Evolutionary conservation across 1,284 basidiomycete species (phyloP).

Genomic region (Thelephora terrestris): DNA sequence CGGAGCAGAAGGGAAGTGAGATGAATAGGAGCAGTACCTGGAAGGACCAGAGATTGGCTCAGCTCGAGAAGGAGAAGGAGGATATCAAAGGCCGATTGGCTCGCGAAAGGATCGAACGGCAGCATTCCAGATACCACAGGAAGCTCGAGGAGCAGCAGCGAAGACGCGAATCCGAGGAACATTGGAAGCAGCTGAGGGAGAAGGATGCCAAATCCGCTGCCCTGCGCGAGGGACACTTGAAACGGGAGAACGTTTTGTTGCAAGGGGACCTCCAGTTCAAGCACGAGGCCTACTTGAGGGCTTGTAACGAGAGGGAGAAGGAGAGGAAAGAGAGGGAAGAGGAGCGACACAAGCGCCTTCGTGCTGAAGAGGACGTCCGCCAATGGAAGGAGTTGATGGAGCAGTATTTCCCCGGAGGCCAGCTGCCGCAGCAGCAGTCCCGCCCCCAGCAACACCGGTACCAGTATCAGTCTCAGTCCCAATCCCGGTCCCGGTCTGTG

Average conservation of each 20-base stretch:
- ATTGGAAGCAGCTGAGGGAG: neutral
- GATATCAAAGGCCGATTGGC: neutral
- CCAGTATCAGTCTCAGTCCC: neutral
- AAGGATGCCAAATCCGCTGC: neutral
- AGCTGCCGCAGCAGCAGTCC: neutral
- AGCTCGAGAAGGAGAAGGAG: constrained; percentile 3
- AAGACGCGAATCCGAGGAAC: neutral
- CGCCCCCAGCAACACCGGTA: neutral
- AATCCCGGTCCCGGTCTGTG: no score
- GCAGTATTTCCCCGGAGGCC: neutral
- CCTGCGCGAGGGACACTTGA: neutral
- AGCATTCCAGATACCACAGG: neutral
- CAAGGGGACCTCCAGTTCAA: neutral
- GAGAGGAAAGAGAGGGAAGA: constrained; percentile 1
- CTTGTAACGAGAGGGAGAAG: constrained; percentile 2
- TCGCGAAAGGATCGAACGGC: neutral
- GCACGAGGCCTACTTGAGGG: neutral
- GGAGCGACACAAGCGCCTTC: neutral
- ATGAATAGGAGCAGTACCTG: neutral
- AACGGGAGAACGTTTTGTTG: neutral
- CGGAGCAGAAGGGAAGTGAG: constrained; percentile 1
- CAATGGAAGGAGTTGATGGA: neutral
- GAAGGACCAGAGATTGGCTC: constrained; percentile 1
- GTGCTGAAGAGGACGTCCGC: neutral
- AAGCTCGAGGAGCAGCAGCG: constrained; percentile 2